These are phyloP conservation scores for Pyronema omphalodes DNA, from an alignment of 495 filamentous ascomycete genomes.

Conservation along the genomic window DNA sequence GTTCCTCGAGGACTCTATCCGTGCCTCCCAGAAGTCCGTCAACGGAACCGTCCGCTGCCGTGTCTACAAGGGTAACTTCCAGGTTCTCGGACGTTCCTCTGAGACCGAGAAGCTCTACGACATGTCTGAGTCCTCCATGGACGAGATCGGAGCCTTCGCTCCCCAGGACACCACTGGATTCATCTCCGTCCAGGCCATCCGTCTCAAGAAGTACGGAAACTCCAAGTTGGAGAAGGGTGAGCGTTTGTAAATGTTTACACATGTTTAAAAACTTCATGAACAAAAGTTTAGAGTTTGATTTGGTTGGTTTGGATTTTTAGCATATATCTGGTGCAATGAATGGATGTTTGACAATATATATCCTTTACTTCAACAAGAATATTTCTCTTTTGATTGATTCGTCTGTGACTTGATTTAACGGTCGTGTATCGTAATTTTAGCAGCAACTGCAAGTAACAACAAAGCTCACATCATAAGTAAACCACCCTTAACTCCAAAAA, in stretches of 20 bases:
- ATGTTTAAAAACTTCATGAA: too few species aligned
- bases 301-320: too few species aligned
- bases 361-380: too few species aligned
- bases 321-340: too few species aligned
- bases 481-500: too few species aligned
- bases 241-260: conserved; percentile 5
- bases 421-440: too few species aligned
- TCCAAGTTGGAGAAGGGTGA: conserved; percentile 46
- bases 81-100: conserved; percentile 54
- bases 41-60: conserved; percentile 53
- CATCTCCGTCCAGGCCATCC: conserved; percentile 65
- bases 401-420: too few species aligned
- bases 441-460: too few species aligned
- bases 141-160: conserved; percentile 55
- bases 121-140: conserved; percentile 67
- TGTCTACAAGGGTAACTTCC: conserved; percentile 59
- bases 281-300: too few species aligned
- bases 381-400: too few species aligned
- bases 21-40: conserved; percentile 48
- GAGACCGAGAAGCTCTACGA: conserved; percentile 75
- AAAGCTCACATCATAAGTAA: too few species aligned
- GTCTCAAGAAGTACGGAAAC: conserved; percentile 69
- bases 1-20: conserved; percentile 55
- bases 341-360: too few species aligned
- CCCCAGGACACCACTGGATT: conserved; percentile 53